Base-by-base conservation (phyloP, 208 protist species). In the Trypanosoma platydactyli region DNA sequence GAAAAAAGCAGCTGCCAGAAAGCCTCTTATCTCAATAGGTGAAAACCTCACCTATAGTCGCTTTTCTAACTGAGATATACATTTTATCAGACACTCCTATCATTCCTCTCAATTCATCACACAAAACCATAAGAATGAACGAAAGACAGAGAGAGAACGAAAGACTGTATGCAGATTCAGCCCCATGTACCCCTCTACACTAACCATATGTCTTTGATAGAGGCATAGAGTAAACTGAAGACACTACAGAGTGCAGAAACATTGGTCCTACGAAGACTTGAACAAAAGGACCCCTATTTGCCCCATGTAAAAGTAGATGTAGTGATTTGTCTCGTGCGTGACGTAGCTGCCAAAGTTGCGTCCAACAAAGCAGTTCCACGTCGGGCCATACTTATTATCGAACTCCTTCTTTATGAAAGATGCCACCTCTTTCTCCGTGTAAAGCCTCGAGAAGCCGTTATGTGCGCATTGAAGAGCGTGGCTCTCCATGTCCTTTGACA, bases 271-370 rank as follows among this genome's bases (percentile, higher is more conserved):
- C 7, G 83, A 89, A 1, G 81, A 89, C 64, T 95, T 95, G 77
- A 99, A 99, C 29, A 99, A 79, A 35, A 99, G 89, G 68, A 99
- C 89, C 54, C 98, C 98, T 24, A 99, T 97, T 81, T 99, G 97
- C n/a, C 98, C 98, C 45, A 99, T 76, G 77, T 99, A 99, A 83
- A 99, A 99, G 89, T 99, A 99, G 59, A 99, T 99, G 82, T 99
- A 99, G 68, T 93, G 52, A 52, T 91, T 94, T 38, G 98, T 98
- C 80, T 99, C 99, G 76, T 99, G 99, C 0, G 98, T 99, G 38
- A 99, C 98, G 80, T 99, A 99, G 59, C 98, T 99, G 48, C 98
- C 99, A 85, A 99, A 99, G 83, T 99, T 99, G 56, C 98, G 89
- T 48, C 99, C 99, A 25, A 99, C 98, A 80, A 99, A 99, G 86